phyloP scores from a whole-genome alignment of 345 rosid species.

The Ceriops decandra region DNA sequence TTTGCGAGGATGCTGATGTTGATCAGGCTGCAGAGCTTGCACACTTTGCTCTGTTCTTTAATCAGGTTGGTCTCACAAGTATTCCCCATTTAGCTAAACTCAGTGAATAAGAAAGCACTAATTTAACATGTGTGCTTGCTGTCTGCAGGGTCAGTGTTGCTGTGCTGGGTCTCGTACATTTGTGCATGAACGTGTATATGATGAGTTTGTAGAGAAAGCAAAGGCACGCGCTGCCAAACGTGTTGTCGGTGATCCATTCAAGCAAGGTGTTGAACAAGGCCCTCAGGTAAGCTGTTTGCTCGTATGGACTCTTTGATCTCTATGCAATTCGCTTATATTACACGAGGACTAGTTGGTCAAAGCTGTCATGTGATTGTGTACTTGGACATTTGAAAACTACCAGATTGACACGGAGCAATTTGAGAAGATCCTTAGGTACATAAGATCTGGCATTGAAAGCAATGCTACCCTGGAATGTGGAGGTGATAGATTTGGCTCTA shows the following conservation, averaged over 20 bases:
- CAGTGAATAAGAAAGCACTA: neutral
- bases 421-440: conserved; percentile 65
- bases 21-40: conserved; percentile 27
- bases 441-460: conserved; percentile 64
- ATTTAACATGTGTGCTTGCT: neutral
- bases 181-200: conserved; percentile 35
- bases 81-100: neutral
- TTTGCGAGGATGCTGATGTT: conserved; percentile 29
- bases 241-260: conserved; percentile 85
- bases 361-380: neutral
- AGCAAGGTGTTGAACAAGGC: conserved; percentile 79
- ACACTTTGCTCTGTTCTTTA: conserved; percentile 28
- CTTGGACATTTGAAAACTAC: neutral
- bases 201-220: conserved; percentile 85
- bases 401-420: conserved; percentile 77
- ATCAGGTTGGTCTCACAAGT: conserved; percentile 19
- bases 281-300: conserved; percentile 58
- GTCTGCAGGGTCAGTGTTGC: conserved; percentile 29
- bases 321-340: neutral
- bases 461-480: conserved; percentile 92
- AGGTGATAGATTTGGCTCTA: conserved; percentile 66
- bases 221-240: conserved; percentile 70
- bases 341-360: neutral
- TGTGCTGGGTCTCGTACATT: conserved; percentile 30
- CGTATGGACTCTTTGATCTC: neutral